Percentiles rank a stretch among this genome's conserved stretches.
Evolutionary conservation across 2,329 filamentous ascomycete species (phyloP).

Genomic region (Penicillium janthinellum): DNA sequence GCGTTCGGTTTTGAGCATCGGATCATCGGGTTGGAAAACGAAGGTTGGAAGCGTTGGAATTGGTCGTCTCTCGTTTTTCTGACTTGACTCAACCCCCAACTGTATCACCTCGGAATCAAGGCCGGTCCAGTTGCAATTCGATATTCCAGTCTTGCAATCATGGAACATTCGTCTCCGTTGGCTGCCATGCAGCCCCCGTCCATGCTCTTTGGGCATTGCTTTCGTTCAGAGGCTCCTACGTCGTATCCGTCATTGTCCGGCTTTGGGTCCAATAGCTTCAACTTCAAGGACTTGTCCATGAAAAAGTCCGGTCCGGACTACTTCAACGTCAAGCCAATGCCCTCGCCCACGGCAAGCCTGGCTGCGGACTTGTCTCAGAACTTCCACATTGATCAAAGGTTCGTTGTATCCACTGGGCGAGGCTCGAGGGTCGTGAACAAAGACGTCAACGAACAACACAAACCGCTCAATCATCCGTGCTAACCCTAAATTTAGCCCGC

Average conservation of each 20-base stretch:
- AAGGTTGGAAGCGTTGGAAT: not conserved
- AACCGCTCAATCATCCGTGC: conserved; percentile 23
- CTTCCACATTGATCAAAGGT: conserved; percentile 96
- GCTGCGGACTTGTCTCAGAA: conserved; percentile 96
- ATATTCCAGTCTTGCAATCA: conserved; percentile 41
- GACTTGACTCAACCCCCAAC: not conserved
- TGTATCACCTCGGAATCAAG: conserved; percentile 16
- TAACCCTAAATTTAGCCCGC: conserved; percentile 65
- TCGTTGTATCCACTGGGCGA: conserved; percentile 34
- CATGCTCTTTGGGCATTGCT: conserved; percentile 65
- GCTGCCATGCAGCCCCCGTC: conserved; percentile 83
- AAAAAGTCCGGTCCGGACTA: conserved; percentile 72
- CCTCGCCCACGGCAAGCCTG: conserved; percentile 86
- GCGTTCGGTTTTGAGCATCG: not conserved
- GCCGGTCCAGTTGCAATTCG: conserved; percentile 17
- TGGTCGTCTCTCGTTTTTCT: conserved; percentile 1
- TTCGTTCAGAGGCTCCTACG: conserved; percentile 57
- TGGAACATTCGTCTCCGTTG: conserved; percentile 93
- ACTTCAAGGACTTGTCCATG: conserved; percentile 75
- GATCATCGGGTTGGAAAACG: not conserved
- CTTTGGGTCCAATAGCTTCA: conserved; percentile 67
- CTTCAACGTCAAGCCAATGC: conserved; percentile 75
- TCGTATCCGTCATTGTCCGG: conserved; percentile 57
- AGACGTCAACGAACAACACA: not conserved
- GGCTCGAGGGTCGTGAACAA: conserved; percentile 4